phyloP scores from a whole-genome alignment of 371 early-diverging fungal genomes.

The Vairimorpha apis region DNA sequence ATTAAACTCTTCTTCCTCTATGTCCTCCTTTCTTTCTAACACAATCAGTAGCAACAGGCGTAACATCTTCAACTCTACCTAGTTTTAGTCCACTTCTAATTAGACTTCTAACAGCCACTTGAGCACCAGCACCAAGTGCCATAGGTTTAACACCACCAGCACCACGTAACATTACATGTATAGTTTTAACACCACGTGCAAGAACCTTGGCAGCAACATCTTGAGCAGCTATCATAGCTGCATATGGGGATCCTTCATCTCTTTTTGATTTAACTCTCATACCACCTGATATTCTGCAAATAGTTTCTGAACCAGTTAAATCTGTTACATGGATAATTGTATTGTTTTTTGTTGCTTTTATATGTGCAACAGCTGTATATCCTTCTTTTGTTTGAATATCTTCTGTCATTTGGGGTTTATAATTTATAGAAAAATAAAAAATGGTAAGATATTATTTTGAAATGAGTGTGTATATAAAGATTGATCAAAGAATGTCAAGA shows the following conservation, averaged over 20 bases:
- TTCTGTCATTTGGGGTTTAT: slow-evolving; percentile 9
- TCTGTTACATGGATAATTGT: slow-evolving; percentile 98
- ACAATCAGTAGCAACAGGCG: slow-evolving; percentile 95
- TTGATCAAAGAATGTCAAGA: too few relatives aligned
- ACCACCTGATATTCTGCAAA: slow-evolving; percentile 97
- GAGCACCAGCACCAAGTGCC: slow-evolving; percentile 98
- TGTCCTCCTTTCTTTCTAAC: slow-evolving; percentile 99
- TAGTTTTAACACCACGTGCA: slow-evolving; percentile 96
- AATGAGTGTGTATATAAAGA: too few relatives aligned
- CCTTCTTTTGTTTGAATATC: background rate
- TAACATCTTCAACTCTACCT: slow-evolving; percentile 96
- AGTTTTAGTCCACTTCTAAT: slow-evolving; percentile 96
- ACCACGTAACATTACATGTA: slow-evolving; percentile 98
- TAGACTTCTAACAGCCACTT: slow-evolving; percentile 95
- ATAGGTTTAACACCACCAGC: slow-evolving; percentile 98
- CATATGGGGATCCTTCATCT: slow-evolving; percentile 99
- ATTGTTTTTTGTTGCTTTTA: slow-evolving; percentile 98
- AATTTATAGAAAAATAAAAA: slow-evolving; percentile 6
- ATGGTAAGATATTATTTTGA: too few relatives aligned
- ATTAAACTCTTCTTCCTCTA: slow-evolving; percentile 98
- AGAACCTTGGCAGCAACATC: slow-evolving; percentile 95
- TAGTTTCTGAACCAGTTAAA: slow-evolving; percentile 98
- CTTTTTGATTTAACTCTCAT: slow-evolving; percentile 99
- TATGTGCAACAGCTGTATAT: slow-evolving; percentile 85
- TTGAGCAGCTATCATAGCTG: slow-evolving; percentile 99